phyloP scores from a whole-genome alignment of 257 asterid genomes.

The Nicotiana tabacum region DNA sequence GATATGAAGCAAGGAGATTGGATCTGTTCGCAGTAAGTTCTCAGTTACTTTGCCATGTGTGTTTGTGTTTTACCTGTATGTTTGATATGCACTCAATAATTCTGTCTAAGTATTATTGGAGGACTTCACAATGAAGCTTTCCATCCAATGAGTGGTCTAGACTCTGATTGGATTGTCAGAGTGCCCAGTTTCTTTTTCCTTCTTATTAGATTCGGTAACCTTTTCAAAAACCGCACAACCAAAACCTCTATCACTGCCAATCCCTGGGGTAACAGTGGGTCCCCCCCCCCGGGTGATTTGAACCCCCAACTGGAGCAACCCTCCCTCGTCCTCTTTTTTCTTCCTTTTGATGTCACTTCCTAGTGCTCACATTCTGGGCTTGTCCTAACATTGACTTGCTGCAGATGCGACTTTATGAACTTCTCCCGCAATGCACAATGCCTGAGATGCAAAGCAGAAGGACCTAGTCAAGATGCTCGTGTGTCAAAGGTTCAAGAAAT shows the following conservation, averaged over 20 bases:
- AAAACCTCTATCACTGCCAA: background rate
- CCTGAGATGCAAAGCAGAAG: slow-evolving; percentile 47
- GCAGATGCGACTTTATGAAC: slow-evolving; percentile 85
- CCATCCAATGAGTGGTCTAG: background rate
- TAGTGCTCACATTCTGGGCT: background rate
- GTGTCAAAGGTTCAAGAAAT: slow-evolving; percentile 20
- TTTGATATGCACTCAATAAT: background rate
- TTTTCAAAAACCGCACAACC: background rate
- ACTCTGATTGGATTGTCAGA: background rate
- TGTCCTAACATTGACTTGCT: slow-evolving; percentile 18
- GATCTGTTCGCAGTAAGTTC: slow-evolving; percentile 30
- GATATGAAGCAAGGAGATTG: slow-evolving; percentile 44
- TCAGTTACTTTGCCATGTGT: background rate
- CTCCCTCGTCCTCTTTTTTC: background rate
- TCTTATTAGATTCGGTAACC: background rate
- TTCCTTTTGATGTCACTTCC: background rate
- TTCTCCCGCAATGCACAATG: slow-evolving; percentile 63
- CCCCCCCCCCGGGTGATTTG: background rate
- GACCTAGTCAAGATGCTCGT: slow-evolving; percentile 30
- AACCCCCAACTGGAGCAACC: background rate
- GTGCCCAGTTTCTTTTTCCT: background rate
- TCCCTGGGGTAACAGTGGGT: background rate
- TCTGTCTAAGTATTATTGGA: background rate
- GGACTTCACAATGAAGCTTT: background rate
- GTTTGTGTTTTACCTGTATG: background rate